Evolutionary conservation across 331 rosid species (phyloP).

Genomic region (Malus hybrid): DNA sequence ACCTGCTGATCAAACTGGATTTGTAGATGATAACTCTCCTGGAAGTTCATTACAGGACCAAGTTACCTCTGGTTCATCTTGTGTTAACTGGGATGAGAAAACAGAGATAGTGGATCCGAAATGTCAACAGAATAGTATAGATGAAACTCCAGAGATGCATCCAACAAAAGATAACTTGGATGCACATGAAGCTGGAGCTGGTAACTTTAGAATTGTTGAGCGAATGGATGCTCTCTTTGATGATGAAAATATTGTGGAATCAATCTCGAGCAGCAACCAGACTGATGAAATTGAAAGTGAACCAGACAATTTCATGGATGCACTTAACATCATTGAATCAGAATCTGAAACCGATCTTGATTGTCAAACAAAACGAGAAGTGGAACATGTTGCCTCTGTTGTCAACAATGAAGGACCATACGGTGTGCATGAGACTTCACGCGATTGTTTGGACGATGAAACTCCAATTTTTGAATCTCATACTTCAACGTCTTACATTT

Average conservation of each 20-base stretch:
- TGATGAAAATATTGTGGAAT: constrained; percentile 32
- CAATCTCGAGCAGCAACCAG: constrained; percentile 26
- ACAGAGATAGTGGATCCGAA: constrained; percentile 69
- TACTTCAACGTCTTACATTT: constrained; percentile 25
- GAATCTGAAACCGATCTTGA: constrained; percentile 81
- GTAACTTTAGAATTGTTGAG: constrained; percentile 29
- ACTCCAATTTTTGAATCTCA: constrained; percentile 30
- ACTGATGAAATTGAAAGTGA: constrained; percentile 72
- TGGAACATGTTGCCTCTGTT: constrained; percentile 23
- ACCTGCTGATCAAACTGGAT: constrained; percentile 24
- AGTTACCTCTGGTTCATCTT: constrained; percentile 49
- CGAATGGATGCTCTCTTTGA: constrained; percentile 26
- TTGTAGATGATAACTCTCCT: constrained; percentile 41
- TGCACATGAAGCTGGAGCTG: constrained; percentile 27
- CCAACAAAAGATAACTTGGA: constrained; percentile 24
- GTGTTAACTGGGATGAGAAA: constrained; percentile 92
- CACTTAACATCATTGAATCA: constrained; percentile 85
- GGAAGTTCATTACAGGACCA: constrained; percentile 44
- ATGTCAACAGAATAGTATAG: constrained; percentile 33
- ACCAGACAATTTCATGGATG: constrained; percentile 79
- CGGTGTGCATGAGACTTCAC: constrained; percentile 21
- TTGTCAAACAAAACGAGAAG: constrained; percentile 62
- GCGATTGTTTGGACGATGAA: constrained; percentile 23
- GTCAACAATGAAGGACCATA: constrained; percentile 24
- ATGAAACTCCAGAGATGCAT: constrained; percentile 31